These are phyloP conservation scores for Betula pendula DNA, from an alignment of 306 rosid genomes.

Conservation along the genomic window DNA sequence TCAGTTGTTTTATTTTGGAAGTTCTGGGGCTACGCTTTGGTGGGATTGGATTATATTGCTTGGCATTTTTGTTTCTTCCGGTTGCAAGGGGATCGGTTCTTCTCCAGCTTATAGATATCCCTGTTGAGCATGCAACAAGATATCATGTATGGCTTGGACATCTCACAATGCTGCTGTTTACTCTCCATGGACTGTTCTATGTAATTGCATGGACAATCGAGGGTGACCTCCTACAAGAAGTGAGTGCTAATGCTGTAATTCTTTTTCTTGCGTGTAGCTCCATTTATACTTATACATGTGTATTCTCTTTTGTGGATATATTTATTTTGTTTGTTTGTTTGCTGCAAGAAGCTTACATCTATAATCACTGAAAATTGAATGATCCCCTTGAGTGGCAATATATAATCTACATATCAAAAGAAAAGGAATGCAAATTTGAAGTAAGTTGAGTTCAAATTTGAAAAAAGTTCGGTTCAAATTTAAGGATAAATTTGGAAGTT, in stretches of 20 bases:
- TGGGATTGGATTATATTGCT: slow-evolving; percentile 57
- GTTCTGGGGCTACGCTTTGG: slow-evolving; percentile 70
- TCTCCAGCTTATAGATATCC: slow-evolving; percentile 75
- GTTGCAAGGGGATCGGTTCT: slow-evolving; percentile 90
- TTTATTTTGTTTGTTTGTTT: neutral
- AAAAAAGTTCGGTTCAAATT: neutral
- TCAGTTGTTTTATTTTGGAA: slow-evolving; percentile 53
- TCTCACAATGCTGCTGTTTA: slow-evolving; percentile 84
- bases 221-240: slow-evolving; percentile 54
- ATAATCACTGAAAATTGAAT: neutral
- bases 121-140: slow-evolving; percentile 84
- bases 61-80: slow-evolving; percentile 81
- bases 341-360: neutral
- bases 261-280: slow-evolving; percentile 14
- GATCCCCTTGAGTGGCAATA: neutral
- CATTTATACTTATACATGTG: neutral
- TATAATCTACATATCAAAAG: no score
- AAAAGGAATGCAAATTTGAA: no score
- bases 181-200: slow-evolving; percentile 76
- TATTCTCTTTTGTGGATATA: neutral
- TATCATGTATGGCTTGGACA: slow-evolving; percentile 99
- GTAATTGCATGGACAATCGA: slow-evolving; percentile 59
- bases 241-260: slow-evolving; percentile 42
- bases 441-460: neutral
- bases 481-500: neutral